Evolutionary conservation across 202 grass and related monocot species (phyloP).

Genomic region (Setaria viridis): DNA sequence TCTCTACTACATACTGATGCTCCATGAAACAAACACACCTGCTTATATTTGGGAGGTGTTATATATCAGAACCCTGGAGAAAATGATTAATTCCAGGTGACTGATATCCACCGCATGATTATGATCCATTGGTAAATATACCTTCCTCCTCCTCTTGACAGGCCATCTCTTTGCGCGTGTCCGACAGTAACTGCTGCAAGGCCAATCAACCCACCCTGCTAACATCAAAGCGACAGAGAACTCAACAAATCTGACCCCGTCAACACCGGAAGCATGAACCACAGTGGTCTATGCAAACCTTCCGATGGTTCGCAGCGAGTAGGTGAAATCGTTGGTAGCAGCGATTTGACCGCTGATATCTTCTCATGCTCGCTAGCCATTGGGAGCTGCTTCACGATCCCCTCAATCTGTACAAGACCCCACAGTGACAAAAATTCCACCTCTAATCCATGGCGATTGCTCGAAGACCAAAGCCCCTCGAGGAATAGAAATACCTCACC

Average conservation of each 20-base stretch:
- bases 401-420: slow-evolving; percentile 70
- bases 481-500: slow-evolving; percentile 54
- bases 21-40: no score
- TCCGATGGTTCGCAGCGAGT: slow-evolving; percentile 84
- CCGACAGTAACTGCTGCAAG: slow-evolving; percentile 94
- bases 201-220: slow-evolving; percentile 97
- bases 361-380: slow-evolving; percentile 84
- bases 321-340: slow-evolving; percentile 75
- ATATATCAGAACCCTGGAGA: no score
- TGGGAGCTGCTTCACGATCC: slow-evolving; percentile 86
- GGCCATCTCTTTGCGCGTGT: background rate
- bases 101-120: no score
- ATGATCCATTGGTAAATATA: no score
- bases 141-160: no score
- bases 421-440: slow-evolving; percentile 1
- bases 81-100: no score
- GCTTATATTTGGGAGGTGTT: no score
- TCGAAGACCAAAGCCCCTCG: background rate
- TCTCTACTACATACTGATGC: no score
- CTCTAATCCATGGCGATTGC: slow-evolving; percentile 12
- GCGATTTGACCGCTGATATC: slow-evolving; percentile 71
- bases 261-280: background rate
- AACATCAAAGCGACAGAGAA: slow-evolving; percentile 32
- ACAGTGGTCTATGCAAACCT: slow-evolving; percentile 56
- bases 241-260: slow-evolving; percentile 50